These are phyloP conservation scores for Rhodotorula mucilaginosa DNA, from an alignment of 1,284 basidiomycete species.

Conservation along the genomic window DNA sequence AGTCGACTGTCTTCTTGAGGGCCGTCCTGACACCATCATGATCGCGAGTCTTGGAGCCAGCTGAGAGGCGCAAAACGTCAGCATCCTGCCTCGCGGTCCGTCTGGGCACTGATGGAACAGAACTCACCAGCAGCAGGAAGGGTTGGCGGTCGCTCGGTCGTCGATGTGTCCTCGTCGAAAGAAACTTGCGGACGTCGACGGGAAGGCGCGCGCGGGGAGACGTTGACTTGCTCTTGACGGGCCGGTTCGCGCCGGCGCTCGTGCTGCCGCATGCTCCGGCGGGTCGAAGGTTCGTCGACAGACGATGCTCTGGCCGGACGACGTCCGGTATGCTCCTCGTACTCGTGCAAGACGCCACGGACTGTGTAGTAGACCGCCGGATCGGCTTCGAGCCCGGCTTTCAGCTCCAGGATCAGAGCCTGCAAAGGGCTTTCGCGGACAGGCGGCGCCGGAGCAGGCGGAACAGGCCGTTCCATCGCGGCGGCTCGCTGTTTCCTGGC, in stretches of 20 bases:
- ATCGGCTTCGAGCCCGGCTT: constrained; percentile 6
- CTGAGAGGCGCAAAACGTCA: too few relatives aligned
- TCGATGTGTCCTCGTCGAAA: not conserved
- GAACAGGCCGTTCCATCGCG: too few relatives aligned
- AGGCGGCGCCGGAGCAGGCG: not conserved
- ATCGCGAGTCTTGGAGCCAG: too few relatives aligned
- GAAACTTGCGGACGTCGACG: not conserved
- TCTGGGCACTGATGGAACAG: too few relatives aligned
- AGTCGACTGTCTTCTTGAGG: too few relatives aligned
- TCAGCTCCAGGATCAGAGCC: constrained; percentile 8
- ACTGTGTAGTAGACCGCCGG: constrained; percentile 19
- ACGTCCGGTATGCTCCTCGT: constrained; percentile 4
- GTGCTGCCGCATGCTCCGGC: not conserved
- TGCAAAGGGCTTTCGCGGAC: not conserved
- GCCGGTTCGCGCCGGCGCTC: not conserved
- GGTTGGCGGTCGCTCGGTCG: not conserved
- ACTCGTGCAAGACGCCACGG: constrained; percentile 18
- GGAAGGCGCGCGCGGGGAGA: not conserved
- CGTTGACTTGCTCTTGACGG: too few relatives aligned
- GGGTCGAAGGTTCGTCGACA: not conserved
- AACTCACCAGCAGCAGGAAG: too few relatives aligned
- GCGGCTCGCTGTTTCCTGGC: not conserved
- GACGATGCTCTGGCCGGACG: too few relatives aligned
- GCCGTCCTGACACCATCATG: too few relatives aligned
- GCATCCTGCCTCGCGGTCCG: too few relatives aligned